Percentiles rank a stretch among this genome's conserved stretches.
phyloP scores from a whole-genome alignment of 257 asterid species.

The Nicotiana obtusifolia region DNA sequence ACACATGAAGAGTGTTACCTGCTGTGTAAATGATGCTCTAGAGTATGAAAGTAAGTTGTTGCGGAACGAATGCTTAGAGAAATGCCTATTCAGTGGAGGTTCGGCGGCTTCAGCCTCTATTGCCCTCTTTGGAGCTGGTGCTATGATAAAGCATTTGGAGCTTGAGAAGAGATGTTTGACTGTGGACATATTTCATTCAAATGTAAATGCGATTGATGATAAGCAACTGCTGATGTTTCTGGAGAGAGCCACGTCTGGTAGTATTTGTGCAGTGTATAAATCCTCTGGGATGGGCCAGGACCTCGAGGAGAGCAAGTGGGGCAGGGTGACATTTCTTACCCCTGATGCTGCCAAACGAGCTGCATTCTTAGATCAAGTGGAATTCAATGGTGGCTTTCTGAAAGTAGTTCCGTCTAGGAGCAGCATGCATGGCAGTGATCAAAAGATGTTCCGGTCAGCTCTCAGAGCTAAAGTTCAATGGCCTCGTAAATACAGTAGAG shows the following conservation, averaged over 20 bases:
- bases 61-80: conserved; percentile 71
- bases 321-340: conserved; percentile 74
- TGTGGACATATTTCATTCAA: conserved; percentile 62
- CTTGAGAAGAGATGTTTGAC: conserved; percentile 70
- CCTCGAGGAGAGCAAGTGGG: conserved; percentile 65
- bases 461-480: conserved; percentile 69
- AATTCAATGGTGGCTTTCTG: conserved; percentile 48
- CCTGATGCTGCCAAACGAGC: conserved; percentile 77
- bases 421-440: conserved; percentile 36
- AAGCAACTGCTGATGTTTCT: conserved; percentile 59
- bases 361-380: conserved; percentile 31
- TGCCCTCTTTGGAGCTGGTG: conserved; percentile 95
- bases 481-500: conserved; percentile 89
- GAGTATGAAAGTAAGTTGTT: conserved; percentile 54
- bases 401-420: conserved; percentile 54
- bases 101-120: conserved; percentile 43
- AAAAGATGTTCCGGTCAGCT: conserved; percentile 41
- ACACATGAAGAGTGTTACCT: conserved; percentile 54
- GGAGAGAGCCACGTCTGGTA: conserved; percentile 50
- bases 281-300: conserved; percentile 33
- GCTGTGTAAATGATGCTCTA: conserved; percentile 43
- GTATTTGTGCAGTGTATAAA: conserved; percentile 53
- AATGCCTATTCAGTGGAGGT: conserved; percentile 56
- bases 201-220: conserved; percentile 40
- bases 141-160: conserved; percentile 81